These are phyloP conservation scores for Penicillium sp. DNA, from an alignment of 2,329 filamentous ascomycete genomes.

Conservation along the genomic window DNA sequence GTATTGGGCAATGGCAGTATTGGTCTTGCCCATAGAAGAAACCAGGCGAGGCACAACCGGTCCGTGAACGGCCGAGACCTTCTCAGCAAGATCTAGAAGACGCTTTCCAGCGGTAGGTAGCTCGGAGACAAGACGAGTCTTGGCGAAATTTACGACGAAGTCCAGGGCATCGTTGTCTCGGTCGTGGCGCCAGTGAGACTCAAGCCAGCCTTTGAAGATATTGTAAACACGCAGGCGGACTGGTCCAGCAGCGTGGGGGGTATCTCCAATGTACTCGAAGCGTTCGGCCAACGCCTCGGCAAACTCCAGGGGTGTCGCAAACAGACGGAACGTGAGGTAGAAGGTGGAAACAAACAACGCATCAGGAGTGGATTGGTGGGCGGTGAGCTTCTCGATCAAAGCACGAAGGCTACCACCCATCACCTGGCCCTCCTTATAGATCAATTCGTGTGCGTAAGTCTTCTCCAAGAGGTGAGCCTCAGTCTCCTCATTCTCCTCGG, in stretches of 20 bases:
- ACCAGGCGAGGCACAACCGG: conserved; percentile 78
- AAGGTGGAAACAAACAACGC: conserved; percentile 90
- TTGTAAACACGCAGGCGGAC: conserved; percentile 93
- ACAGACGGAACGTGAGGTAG: conserved; percentile 92
- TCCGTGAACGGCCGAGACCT: conserved; percentile 70
- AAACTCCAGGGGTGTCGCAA: conserved; percentile 76
- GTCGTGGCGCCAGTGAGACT: conserved; percentile 88
- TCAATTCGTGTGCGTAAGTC: conserved; percentile 85
- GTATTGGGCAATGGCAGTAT: conserved; percentile 68
- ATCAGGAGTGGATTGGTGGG: conserved; percentile 88
- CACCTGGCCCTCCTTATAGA: conserved; percentile 95
- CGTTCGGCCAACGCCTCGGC: conserved; percentile 81
- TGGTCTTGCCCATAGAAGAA: conserved; percentile 85
- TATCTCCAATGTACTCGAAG: conserved; percentile 86
- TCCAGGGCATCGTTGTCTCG: conserved; percentile 73
- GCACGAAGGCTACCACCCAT: conserved; percentile 87
- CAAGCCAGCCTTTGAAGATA: conserved; percentile 94
- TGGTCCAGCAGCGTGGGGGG: conserved; percentile 69
- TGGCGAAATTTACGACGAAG: conserved; percentile 76
- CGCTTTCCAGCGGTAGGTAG: conserved; percentile 76
- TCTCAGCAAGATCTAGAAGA: conserved; percentile 74
- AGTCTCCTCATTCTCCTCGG: conserved; percentile 73
- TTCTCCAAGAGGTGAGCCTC: conserved; percentile 86
- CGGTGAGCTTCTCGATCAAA: conserved; percentile 89
- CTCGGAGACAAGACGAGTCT: conserved; percentile 63